These are phyloP conservation scores for Globisporangium solare DNA, from an alignment of 352 stramenopile species.

Conservation along the genomic window DNA sequence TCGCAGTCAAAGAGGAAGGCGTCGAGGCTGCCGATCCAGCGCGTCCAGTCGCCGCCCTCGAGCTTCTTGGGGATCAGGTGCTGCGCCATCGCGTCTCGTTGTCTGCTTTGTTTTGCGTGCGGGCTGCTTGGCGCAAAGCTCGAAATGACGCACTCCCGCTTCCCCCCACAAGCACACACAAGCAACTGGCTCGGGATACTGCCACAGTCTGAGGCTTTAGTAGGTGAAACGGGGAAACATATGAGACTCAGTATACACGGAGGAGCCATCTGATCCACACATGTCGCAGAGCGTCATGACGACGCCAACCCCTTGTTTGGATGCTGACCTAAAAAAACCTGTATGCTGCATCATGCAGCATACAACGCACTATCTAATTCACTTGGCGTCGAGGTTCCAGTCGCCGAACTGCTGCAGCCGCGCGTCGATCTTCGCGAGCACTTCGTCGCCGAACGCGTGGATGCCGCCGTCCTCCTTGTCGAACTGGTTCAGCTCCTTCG, in stretches of 20 bases:
- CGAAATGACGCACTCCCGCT: slow-evolving; percentile 7
- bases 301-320: neutral
- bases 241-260: neutral
- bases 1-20: slow-evolving; percentile 83
- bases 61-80: slow-evolving; percentile 30
- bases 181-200: slow-evolving; percentile 15
- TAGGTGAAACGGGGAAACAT: too few relatives aligned
- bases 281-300: slow-evolving; percentile 9
- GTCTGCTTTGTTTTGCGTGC: neutral
- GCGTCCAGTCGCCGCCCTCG: slow-evolving; percentile 32
- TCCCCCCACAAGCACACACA: too few relatives aligned
- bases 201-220: slow-evolving; percentile 4
- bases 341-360: neutral
- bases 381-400: slow-evolving; percentile 25
- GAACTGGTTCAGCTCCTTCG: slow-evolving; percentile 61
- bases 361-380: neutral
- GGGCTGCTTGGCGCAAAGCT: slow-evolving; percentile 8
- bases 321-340: neutral
- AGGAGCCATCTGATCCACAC: slow-evolving; percentile 8
- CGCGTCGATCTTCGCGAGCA: slow-evolving; percentile 64
- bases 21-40: slow-evolving; percentile 62
- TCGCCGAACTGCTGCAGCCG: slow-evolving; percentile 55
- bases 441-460: slow-evolving; percentile 61
- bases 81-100: slow-evolving; percentile 9
- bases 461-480: slow-evolving; percentile 44